These are phyloP conservation scores for Scorias spongiosa DNA, from an alignment of 2,329 filamentous ascomycete species.

Conservation along the genomic window DNA sequence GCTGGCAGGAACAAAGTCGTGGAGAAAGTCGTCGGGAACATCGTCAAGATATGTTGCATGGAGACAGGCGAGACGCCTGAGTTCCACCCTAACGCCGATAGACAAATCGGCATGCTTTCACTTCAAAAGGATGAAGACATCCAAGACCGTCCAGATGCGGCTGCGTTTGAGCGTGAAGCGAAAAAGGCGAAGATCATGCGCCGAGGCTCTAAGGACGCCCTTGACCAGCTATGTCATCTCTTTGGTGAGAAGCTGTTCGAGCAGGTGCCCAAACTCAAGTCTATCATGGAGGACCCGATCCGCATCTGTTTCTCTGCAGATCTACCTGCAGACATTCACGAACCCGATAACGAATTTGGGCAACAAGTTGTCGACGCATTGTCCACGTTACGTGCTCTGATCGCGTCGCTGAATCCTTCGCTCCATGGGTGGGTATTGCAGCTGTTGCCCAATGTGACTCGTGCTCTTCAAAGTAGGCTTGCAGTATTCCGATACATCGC, in stretches of 20 bases:
- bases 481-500: slow-evolving; percentile 94
- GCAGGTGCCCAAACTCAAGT: slow-evolving; percentile 68
- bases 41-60: slow-evolving; percentile 95
- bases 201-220: slow-evolving; percentile 81
- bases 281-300: slow-evolving; percentile 70
- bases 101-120: slow-evolving; percentile 72
- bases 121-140: slow-evolving; percentile 95
- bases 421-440: slow-evolving; percentile 69
- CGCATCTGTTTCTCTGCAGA: slow-evolving; percentile 52
- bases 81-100: slow-evolving; percentile 66
- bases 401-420: slow-evolving; percentile 68
- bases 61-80: slow-evolving; percentile 96
- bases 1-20: slow-evolving; percentile 70
- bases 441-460: slow-evolving; percentile 72
- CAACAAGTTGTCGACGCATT: slow-evolving; percentile 90
- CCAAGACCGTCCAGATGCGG: slow-evolving; percentile 80
- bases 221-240: slow-evolving; percentile 69
- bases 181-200: slow-evolving; percentile 80
- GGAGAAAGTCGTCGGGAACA: slow-evolving; percentile 87
- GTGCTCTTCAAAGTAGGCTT: slow-evolving; percentile 70
- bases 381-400: slow-evolving; percentile 79
- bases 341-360: slow-evolving; percentile 61
- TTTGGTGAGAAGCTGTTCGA: slow-evolving; percentile 67
- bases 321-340: slow-evolving; percentile 56
- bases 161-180: slow-evolving; percentile 76